Base-by-base conservation (phyloP, 495 filamentous ascomycete species). In the Cladorrhinum samala region DNA sequence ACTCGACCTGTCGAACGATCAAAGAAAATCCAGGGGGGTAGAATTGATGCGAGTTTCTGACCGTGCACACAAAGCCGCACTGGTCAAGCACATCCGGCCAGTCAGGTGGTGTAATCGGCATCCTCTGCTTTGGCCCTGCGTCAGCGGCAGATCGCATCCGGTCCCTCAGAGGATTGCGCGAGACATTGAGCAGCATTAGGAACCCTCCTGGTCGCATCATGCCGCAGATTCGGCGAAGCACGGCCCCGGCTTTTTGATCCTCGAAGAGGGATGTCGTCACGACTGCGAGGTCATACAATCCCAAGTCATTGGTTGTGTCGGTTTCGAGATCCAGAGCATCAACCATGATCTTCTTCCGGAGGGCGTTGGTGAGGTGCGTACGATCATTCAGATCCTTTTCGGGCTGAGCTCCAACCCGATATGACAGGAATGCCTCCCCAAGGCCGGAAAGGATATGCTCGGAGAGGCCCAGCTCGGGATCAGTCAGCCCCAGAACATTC, bases 131-230 rank as follows among this genome's bases (percentile, higher is more conserved):
- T 16, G 43, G 11, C 7, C 17, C 18, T 9, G 37, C 27, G 11
- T 49, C 48, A 16, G 55, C 52, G 43, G 9, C 50, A 18, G 50
- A 56, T 1, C 55, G 54, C 14, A 68, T 56, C 2, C 53, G 54
- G 16, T 62, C 56, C 38, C 60, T 57, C 9, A 65, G 54, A 7
- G 59, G 46, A 14, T 24, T 53, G 1, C 27, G 44, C 1, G 60
- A 52, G 2, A 53, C 50, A 8, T 73, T 50, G 0, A 71, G n/a
- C 8, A 77, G 42, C 5, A 77, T 9, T n/a, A 77, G 50, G 54
- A 72, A 75, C 3, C 64, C 72, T 1, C 69, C 72, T 7, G 64
- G 64, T 17, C 62, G 65, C 70, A 75, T 75, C 49, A 68, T 49
- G 1, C 38, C 14, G 2, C 59, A 27, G 17, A 76, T 50, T 6